Evolutionary conservation across 2,329 filamentous ascomycete species (phyloP).

Genomic region (Fusarium euwallaceae): DNA sequence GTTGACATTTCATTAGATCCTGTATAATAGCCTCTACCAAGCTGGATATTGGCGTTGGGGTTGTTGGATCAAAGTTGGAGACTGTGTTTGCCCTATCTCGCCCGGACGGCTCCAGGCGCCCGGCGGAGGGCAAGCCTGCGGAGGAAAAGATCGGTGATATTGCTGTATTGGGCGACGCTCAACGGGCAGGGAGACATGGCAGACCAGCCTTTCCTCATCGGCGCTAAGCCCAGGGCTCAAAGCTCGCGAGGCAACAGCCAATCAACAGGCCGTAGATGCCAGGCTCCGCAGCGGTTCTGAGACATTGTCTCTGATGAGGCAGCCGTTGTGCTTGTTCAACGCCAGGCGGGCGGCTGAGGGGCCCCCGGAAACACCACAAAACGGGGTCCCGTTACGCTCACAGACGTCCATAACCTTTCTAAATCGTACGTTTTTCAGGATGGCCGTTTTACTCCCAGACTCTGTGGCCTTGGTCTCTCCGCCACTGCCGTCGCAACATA

Average conservation of each 20-base stretch:
- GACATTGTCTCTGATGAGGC: slow-evolving; percentile 41
- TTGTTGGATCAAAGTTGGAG: not conserved
- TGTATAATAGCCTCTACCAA: not conserved
- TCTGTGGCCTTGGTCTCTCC: slow-evolving; percentile 1
- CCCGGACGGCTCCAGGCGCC: not conserved
- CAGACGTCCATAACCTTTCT: slow-evolving; percentile 18
- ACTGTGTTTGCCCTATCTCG: not conserved
- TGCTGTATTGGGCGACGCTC: slow-evolving; percentile 13
- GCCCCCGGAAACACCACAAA: slow-evolving; percentile 24
- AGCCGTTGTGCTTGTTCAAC: slow-evolving; percentile 39
- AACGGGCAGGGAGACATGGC: slow-evolving; percentile 10
- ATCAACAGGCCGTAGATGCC: slow-evolving; percentile 20
- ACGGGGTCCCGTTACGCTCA: slow-evolving; percentile 17
- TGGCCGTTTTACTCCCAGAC: not conserved
- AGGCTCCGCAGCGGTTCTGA: slow-evolving; percentile 22
- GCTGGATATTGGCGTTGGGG: not conserved
- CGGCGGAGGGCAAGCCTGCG: slow-evolving; percentile 2
- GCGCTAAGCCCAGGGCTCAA: slow-evolving; percentile 29
- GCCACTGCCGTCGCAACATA: slow-evolving; percentile 10
- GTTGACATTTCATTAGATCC: not conserved
- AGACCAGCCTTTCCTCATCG: slow-evolving; percentile 31
- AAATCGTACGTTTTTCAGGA: slow-evolving; percentile 37
- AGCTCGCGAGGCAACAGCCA: slow-evolving; percentile 24
- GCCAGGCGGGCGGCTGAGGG: slow-evolving; percentile 27
- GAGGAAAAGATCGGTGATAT: slow-evolving; percentile 23